Evolutionary conservation across 148 eudicot species (phyloP).

Genomic region (Rhododendron griersonianum): DNA sequence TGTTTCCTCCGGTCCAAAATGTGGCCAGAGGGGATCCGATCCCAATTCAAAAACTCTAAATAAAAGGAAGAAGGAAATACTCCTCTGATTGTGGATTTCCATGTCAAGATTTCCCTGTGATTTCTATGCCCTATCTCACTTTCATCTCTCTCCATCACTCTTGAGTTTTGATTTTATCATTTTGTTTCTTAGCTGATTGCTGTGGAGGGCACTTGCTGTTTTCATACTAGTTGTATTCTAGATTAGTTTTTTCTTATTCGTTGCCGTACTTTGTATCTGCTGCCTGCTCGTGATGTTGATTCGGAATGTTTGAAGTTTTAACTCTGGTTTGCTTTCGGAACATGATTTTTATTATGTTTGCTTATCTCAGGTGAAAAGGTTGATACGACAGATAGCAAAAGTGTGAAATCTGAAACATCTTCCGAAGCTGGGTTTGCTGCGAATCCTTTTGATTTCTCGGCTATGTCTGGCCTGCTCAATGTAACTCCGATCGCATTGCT

Average conservation of each 20-base stretch:
- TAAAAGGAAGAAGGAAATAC: not conserved
- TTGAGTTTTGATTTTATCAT: not conserved
- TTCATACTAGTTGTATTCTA: not conserved
- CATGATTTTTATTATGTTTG: not conserved
- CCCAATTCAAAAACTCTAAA: not conserved
- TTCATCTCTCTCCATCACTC: not conserved
- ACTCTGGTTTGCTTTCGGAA: not conserved
- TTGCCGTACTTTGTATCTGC: not conserved
- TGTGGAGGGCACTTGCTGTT: not conserved
- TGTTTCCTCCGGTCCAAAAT: not conserved
- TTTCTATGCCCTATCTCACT: not conserved
- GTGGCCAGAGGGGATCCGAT: not conserved
- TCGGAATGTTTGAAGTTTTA: not conserved
- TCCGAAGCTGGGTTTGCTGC: conserved; percentile 49
- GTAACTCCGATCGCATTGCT: conserved; percentile 24
- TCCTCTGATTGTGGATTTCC: not conserved
- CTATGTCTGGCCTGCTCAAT: conserved; percentile 85
- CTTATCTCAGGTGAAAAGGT: conserved; percentile 29
- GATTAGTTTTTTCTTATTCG: not conserved
- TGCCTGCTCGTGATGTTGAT: not conserved
- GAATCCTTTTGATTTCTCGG: conserved; percentile 93
- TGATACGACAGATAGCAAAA: conserved; percentile 28
- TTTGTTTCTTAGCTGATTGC: not conserved
- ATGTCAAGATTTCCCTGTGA: not conserved
- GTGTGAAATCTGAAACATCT: conserved; percentile 38